Evolutionary conservation across 257 asterid genomes (phyloP), one percentile per base, ranked within the genome.

Genomic region (Osmanthus fragrans): DNA sequence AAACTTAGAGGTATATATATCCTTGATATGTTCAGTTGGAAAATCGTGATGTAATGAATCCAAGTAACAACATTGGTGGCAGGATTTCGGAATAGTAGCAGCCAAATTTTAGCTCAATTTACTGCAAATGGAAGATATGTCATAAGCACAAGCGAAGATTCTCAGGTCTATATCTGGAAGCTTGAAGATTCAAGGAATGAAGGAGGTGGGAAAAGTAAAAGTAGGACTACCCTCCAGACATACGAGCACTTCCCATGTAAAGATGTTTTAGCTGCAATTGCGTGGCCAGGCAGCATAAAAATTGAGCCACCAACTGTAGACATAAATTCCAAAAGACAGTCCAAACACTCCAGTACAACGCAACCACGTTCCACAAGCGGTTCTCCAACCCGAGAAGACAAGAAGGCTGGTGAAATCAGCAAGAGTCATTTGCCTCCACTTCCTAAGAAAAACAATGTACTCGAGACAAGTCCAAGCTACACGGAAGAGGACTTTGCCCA

Each of bases 121-220:
- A 93, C 86, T 51, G 86, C 92, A 42, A 96, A 92, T 0, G 98
- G 98, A 9, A 90, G 73, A 73, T 91, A 93, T 49, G 82, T 92
- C 67, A 82, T 96, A 73, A 90, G 97, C 49, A 96, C 99, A 36
- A 96, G 99, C 60, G 97, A 96, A 78, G 99, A 96, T 76, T 86
- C 90, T 34, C 94, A 93, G 36, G 95, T 96, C 51, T 93, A 87
- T 70, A 86, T 96, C 36, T 96, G 99, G 99, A 93, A 83, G 77
- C 90, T 85, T 7, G 95, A 85, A 49, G 94, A 88, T 21, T 76
- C 89, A 39, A 88, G 80, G 77, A 78, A 27, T 47, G 80, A 82
- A 21, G 56, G 71, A 16, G 81, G 54, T 8, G 92, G 86, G 32
- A 92, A 87, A 85, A 83, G 72, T 65, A 86, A 76, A 83, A 77